Conservation (phyloP, 148 eudicot species). For the Chenopodium suecicum region DNA sequence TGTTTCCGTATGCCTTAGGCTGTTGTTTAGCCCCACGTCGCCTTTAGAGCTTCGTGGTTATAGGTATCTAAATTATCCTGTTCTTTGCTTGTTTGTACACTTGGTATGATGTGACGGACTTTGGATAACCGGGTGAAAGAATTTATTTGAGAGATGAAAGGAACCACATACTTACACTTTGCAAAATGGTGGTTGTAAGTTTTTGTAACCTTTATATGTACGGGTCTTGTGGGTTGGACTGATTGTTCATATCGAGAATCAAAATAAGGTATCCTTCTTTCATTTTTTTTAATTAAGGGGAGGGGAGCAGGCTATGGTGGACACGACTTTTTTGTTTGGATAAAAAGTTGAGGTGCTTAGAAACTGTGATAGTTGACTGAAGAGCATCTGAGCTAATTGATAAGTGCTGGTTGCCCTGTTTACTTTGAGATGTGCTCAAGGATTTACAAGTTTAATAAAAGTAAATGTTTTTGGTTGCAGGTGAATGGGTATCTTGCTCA, state of each 20-base stretch:
- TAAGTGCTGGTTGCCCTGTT: neutral
- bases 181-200: neutral
- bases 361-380: neutral
- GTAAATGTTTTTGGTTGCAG: constrained; percentile 34
- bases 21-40: neutral
- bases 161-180: neutral
- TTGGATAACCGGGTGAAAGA: neutral
- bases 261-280: neutral
- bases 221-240: neutral
- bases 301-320: neutral
- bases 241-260: neutral
- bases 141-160: neutral
- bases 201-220: neutral
- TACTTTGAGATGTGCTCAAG: neutral
- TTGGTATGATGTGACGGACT: neutral
- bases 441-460: neutral
- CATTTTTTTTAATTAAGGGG: neutral
- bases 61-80: neutral
- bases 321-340: neutral
- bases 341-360: neutral
- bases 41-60: neutral
- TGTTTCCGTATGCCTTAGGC: neutral
- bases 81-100: neutral
- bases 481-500: constrained; percentile 76
- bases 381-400: neutral